phyloP scores from a whole-genome alignment of 2,329 filamentous ascomycete species.

The Sporothrix brasiliensis region DNA sequence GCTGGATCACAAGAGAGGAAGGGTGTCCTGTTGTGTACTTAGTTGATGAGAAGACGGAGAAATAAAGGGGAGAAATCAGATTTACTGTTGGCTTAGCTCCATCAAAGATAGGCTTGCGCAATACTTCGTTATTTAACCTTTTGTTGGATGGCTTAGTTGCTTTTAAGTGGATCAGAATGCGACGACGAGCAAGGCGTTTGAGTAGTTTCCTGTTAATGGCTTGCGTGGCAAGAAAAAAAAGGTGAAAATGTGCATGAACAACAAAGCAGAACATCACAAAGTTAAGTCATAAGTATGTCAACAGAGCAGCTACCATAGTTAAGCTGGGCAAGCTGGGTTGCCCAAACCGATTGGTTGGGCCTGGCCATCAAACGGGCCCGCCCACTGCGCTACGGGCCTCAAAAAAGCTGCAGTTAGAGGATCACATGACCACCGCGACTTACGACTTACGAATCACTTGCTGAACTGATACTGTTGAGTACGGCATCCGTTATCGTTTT shows the following conservation, averaged over 20 bases:
- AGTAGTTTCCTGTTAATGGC: background rate
- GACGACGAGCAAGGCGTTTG: background rate
- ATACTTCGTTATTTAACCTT: background rate
- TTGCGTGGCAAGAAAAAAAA: background rate
- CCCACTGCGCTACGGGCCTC: background rate
- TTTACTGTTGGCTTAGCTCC: background rate
- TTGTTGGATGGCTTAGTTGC: slow-evolving; percentile 2
- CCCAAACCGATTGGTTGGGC: background rate
- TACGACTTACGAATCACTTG: no score
- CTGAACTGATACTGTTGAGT: no score
- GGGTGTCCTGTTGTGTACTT: background rate
- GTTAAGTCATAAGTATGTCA: no score
- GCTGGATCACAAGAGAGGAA: background rate
- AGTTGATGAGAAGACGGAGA: background rate
- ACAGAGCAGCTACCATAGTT: background rate
- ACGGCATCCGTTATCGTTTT: no score
- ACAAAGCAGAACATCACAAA: no score
- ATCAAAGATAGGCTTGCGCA: background rate
- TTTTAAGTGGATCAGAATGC: background rate
- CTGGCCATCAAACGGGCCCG: background rate
- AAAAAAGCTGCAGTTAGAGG: background rate
- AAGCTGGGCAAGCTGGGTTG: slow-evolving; percentile 6
- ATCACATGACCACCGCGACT: no score
- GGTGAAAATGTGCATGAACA: background rate
- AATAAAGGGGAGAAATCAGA: slow-evolving; percentile 1